Conservation (phyloP, 139 green algal species). For the Penium margaritaceum region DNA sequence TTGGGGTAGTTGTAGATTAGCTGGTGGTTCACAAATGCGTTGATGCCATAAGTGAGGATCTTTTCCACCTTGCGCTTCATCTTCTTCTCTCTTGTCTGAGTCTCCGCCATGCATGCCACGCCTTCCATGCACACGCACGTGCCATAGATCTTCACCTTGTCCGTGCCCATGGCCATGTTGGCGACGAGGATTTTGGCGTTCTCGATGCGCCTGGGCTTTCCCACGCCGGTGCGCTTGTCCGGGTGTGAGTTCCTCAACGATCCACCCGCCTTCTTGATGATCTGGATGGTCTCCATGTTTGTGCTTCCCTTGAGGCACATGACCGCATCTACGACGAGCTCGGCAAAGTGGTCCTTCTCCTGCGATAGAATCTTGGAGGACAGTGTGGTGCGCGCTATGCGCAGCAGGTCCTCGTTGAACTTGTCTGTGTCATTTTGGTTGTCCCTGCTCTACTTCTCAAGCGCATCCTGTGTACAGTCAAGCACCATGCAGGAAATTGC, state of each 20-base stretch:
- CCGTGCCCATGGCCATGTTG: slow-evolving; percentile 98
- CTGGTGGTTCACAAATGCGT: slow-evolving; percentile 96
- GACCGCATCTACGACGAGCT: slow-evolving; percentile 89
- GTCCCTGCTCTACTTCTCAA: no score
- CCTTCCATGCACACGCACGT: slow-evolving; percentile 66
- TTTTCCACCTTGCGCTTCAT: slow-evolving; percentile 84
- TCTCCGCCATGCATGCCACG: slow-evolving; percentile 84
- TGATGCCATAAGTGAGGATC: slow-evolving; percentile 88
- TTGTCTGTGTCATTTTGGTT: slow-evolving; percentile 37
- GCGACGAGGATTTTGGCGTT: slow-evolving; percentile 92
- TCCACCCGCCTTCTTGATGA: slow-evolving; percentile 96
- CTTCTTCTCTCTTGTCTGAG: slow-evolving; percentile 96
- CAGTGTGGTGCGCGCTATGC: slow-evolving; percentile 92
- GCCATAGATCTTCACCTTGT: slow-evolving; percentile 99
- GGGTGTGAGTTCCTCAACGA: slow-evolving; percentile 88
- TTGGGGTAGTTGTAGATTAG: slow-evolving; percentile 99
- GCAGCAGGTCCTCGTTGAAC: slow-evolving; percentile 74
- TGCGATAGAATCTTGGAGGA: slow-evolving; percentile 88
- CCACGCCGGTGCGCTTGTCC: slow-evolving; percentile 95
- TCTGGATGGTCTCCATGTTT: slow-evolving; percentile 94
- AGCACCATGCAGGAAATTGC: no score
- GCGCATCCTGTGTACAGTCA: no score
- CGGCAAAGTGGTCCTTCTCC: slow-evolving; percentile 85
- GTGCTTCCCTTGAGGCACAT: slow-evolving; percentile 55
- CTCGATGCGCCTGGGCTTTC: slow-evolving; percentile 89